These are phyloP conservation scores for Metschnikowia shivogae DNA, from an alignment of 805 yeast genomes.

Conservation along the genomic window DNA sequence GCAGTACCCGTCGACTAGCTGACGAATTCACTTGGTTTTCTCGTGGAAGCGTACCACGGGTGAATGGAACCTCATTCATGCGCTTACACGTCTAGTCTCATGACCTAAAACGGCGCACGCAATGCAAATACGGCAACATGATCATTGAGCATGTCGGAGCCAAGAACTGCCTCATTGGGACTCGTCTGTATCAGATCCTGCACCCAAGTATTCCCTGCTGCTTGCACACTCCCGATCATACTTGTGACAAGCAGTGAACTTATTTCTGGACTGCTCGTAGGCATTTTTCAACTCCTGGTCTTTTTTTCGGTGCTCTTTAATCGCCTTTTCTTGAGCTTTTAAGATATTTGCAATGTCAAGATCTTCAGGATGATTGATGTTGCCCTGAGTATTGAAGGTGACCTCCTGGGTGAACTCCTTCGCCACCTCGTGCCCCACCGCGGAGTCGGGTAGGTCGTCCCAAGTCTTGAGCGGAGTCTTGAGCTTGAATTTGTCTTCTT, in stretches of 20 bases:
- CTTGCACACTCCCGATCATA: constrained; percentile 23
- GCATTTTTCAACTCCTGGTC: constrained; percentile 40
- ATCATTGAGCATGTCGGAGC: too few relatives aligned
- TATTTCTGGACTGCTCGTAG: constrained; percentile 23
- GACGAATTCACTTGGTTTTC: not conserved
- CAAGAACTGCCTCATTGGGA: not conserved
- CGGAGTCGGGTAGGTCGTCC: constrained; percentile 53
- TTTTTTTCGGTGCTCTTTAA: constrained; percentile 37
- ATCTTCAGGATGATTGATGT: constrained; percentile 32
- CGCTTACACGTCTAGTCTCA: constrained; percentile 2
- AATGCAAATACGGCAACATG: not conserved
- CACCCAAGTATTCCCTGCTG: constrained; percentile 19
- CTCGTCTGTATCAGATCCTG: not conserved
- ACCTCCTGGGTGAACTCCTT: constrained; percentile 37
- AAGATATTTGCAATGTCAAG: constrained; percentile 36
- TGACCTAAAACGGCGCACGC: constrained; percentile 1
- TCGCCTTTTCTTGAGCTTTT: constrained; percentile 36
- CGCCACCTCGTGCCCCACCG: constrained; percentile 33
- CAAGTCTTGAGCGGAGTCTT: constrained; percentile 66
- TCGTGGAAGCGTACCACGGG: not conserved
- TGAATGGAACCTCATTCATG: constrained; percentile 1
- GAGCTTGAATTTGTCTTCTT: constrained; percentile 49
- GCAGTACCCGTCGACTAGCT: too few relatives aligned
- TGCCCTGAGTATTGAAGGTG: constrained; percentile 32
- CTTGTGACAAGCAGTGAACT: constrained; percentile 17